A percentile compares a stretch with the other conserved stretches of the same genome.
Conservation (phyloP, 108 stramenopile species). For the Mediolabrus comicus region DNA sequence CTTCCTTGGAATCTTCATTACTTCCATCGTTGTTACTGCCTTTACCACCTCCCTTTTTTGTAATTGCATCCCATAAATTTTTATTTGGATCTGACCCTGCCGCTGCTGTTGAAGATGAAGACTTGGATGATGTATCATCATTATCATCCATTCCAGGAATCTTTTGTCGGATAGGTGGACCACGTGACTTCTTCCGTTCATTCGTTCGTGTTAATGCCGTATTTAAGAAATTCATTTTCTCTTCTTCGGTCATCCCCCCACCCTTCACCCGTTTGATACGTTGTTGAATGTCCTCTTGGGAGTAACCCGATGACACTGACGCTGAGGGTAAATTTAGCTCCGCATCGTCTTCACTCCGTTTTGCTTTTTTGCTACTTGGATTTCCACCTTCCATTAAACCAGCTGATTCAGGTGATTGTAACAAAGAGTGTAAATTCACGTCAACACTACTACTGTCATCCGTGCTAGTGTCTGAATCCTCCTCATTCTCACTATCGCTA, state of each 20-base stretch:
- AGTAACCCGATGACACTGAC: not conserved
- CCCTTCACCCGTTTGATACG: slow-evolving; percentile 54
- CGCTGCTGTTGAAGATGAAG: not conserved
- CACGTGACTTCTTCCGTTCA: slow-evolving; percentile 28
- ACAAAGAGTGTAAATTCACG: slow-evolving; percentile 23
- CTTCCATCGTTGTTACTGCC: not conserved
- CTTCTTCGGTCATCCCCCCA: slow-evolving; percentile 63
- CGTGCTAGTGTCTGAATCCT: not conserved
- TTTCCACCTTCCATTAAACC: slow-evolving; percentile 33
- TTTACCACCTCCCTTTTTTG: slow-evolving; percentile 13
- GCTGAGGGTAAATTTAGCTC: not conserved
- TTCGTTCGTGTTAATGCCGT: slow-evolving; percentile 40
- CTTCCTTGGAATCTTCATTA: not conserved
- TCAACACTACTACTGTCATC: not conserved
- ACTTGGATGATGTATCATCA: not conserved
- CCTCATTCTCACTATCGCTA: not conserved
- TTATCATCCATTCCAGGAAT: slow-evolving; percentile 33
- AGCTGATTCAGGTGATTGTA: slow-evolving; percentile 30
- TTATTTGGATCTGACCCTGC: not conserved
- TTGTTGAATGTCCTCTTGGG: slow-evolving; percentile 38
- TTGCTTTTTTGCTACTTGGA: not conserved
- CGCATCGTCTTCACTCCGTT: not conserved
- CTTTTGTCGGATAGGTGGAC: slow-evolving; percentile 43
- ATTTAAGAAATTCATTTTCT: slow-evolving; percentile 50
- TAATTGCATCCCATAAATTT: slow-evolving; percentile 45